A percentile compares a stretch with the other conserved stretches of the same genome.
These are phyloP conservation scores for Lachnellula suecica DNA, from an alignment of 2,329 filamentous ascomycete genomes.

Conservation along the genomic window DNA sequence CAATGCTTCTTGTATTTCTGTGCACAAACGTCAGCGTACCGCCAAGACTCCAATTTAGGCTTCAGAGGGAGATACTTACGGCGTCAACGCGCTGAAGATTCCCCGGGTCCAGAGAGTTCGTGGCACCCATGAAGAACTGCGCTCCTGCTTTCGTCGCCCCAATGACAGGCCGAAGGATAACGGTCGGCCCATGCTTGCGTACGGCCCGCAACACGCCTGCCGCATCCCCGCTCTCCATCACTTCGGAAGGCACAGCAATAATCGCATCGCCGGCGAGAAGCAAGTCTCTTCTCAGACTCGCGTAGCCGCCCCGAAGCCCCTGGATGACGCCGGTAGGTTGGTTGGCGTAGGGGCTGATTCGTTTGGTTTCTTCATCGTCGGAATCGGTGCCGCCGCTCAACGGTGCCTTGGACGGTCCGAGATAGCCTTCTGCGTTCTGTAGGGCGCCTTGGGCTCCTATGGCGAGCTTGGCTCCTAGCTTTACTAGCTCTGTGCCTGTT, in stretches of 20 bases:
- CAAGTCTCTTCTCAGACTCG: slow-evolving; percentile 83
- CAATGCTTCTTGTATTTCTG: slow-evolving; percentile 38
- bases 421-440: slow-evolving; percentile 74
- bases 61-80: slow-evolving; percentile 62
- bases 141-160: slow-evolving; percentile 87
- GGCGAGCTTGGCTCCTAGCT: slow-evolving; percentile 88
- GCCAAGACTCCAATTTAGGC: neutral
- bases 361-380: slow-evolving; percentile 70
- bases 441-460: slow-evolving; percentile 94
- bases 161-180: slow-evolving; percentile 86
- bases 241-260: slow-evolving; percentile 88
- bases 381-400: slow-evolving; percentile 61
- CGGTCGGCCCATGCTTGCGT: slow-evolving; percentile 80
- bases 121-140: slow-evolving; percentile 86
- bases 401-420: slow-evolving; percentile 32
- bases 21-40: neutral
- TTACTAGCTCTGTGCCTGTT: slow-evolving; percentile 91
- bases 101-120: slow-evolving; percentile 83
- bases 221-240: slow-evolving; percentile 82
- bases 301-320: slow-evolving; percentile 79
- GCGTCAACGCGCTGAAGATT: slow-evolving; percentile 83
- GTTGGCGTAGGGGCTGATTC: slow-evolving; percentile 89
- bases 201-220: slow-evolving; percentile 78
- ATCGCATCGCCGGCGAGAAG: slow-evolving; percentile 85
- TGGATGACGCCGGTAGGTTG: slow-evolving; percentile 88